Evolutionary conservation across 495 filamentous ascomycete species (phyloP).

Genomic region (Evernia prunastri): DNA sequence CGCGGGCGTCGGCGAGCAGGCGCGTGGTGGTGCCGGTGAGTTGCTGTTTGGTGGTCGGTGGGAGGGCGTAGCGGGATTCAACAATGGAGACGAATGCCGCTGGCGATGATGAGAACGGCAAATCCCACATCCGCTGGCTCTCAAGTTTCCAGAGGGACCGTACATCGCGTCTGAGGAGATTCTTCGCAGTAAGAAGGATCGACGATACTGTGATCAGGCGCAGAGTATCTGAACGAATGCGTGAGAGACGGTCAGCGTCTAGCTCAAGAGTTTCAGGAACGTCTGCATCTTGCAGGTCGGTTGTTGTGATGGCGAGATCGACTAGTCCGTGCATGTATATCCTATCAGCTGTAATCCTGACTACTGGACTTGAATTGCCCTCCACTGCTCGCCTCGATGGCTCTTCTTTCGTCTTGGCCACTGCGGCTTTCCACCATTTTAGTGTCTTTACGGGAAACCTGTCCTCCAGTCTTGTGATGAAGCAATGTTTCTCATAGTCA

Average conservation of each 20-base stretch:
- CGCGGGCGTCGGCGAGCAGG: slow-evolving; percentile 41
- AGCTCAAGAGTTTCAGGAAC: slow-evolving; percentile 83
- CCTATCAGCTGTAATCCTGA: slow-evolving; percentile 55
- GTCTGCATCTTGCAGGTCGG: slow-evolving; percentile 47
- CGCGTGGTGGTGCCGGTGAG: slow-evolving; percentile 47
- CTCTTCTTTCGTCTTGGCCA: slow-evolving; percentile 63
- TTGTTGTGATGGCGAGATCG: slow-evolving; percentile 56
- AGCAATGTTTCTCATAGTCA: slow-evolving; percentile 72
- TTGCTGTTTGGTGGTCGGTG: slow-evolving; percentile 43
- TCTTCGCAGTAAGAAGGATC: slow-evolving; percentile 88
- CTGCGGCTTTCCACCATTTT: slow-evolving; percentile 65
- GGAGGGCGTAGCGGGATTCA: slow-evolving; percentile 76
- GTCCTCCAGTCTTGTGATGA: slow-evolving; percentile 61
- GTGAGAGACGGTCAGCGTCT: slow-evolving; percentile 62
- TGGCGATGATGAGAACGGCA: slow-evolving; percentile 50
- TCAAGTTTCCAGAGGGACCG: slow-evolving; percentile 84
- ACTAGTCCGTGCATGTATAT: slow-evolving; percentile 74
- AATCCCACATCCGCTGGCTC: slow-evolving; percentile 63
- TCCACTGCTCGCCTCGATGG: slow-evolving; percentile 66
- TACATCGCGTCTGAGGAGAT: slow-evolving; percentile 87
- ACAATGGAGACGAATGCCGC: slow-evolving; percentile 70
- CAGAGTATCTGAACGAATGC: slow-evolving; percentile 60
- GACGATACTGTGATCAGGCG: slow-evolving; percentile 72
- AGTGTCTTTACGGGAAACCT: slow-evolving; percentile 60
- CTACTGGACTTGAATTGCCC: slow-evolving; percentile 47